phyloP scores from a whole-genome alignment of 306 rosid species.

The Quercus mongolica region DNA sequence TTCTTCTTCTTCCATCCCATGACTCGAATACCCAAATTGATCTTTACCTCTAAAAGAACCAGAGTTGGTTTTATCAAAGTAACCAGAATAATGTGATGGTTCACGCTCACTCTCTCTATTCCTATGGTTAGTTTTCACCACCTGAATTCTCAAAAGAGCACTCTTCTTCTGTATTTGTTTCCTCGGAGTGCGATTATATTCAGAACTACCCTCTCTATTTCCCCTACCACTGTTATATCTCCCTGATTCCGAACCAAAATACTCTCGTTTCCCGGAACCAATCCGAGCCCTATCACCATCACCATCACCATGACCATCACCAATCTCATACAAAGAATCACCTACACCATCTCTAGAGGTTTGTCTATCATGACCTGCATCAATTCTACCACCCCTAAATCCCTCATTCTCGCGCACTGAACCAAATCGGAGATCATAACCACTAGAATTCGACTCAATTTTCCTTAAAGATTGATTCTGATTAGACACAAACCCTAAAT shows the following conservation, averaged over 20 bases:
- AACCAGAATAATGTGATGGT: constrained; percentile 38
- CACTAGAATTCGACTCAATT: constrained; percentile 14
- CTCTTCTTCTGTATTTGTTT: constrained; percentile 93
- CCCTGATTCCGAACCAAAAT: constrained; percentile 40
- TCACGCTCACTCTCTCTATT: constrained; percentile 61
- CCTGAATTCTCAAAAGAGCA: constrained; percentile 81
- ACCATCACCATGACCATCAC: constrained; percentile 19
- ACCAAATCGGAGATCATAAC: constrained; percentile 27
- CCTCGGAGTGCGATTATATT: constrained; percentile 51
- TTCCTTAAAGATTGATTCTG: constrained; percentile 25
- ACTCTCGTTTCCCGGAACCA: constrained; percentile 35
- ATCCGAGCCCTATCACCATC: constrained; percentile 27
- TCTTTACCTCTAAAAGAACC: constrained; percentile 53
- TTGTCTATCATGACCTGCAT: constrained; percentile 37
- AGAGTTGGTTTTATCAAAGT: constrained; percentile 41
- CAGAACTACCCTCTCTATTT: constrained; percentile 50
- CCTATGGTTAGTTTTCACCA: constrained; percentile 47
- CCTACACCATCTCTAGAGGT: constrained; percentile 42
- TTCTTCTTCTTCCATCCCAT: constrained; percentile 22
- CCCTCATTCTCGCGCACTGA: constrained; percentile 24
- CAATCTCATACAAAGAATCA: constrained; percentile 41
- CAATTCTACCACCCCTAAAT: constrained; percentile 30
- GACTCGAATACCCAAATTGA: constrained; percentile 35
- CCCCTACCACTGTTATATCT: constrained; percentile 41
- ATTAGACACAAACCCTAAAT: constrained; percentile 1